A percentile compares a stretch with the other conserved stretches of the same genome.
Evolutionary conservation across 768 basidiomycete species (phyloP).

Genomic region (Rhodotorula paludigena): DNA sequence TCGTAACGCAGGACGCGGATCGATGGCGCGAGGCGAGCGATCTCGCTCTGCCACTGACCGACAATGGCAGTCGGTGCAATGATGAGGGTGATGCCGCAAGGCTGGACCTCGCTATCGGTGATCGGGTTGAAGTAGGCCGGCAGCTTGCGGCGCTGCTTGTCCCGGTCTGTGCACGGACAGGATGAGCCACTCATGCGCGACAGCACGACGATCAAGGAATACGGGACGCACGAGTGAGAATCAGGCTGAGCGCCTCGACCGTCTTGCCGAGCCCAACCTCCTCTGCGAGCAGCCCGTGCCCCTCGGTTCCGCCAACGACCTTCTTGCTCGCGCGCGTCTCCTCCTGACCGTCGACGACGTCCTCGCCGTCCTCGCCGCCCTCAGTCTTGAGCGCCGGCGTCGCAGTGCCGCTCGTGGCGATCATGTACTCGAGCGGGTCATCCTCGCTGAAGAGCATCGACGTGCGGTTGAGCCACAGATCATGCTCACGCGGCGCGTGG

Average conservation of each 20-base stretch:
- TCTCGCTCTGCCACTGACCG: slow-evolving; percentile 49
- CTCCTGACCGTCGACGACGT: slow-evolving; percentile 22
- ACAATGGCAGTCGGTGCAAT: slow-evolving; percentile 49
- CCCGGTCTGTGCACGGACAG: slow-evolving; percentile 4
- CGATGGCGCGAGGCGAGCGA: slow-evolving; percentile 46
- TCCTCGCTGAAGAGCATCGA: not conserved
- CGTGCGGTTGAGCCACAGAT: slow-evolving; percentile 33
- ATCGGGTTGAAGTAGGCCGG: slow-evolving; percentile 25
- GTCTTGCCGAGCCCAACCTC: slow-evolving; percentile 53
- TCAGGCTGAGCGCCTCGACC: slow-evolving; percentile 48
- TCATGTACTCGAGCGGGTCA: not conserved
- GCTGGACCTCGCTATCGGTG: slow-evolving; percentile 35
- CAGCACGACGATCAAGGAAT: slow-evolving; percentile 2
- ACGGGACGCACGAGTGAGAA: slow-evolving; percentile 43
- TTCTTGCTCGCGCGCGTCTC: slow-evolving; percentile 22
- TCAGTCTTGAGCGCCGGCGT: not conserved
- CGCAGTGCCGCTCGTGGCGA: not conserved
- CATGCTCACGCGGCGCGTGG: slow-evolving; percentile 21
- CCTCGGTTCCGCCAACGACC: slow-evolving; percentile 25
- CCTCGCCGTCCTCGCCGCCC: slow-evolving; percentile 3
- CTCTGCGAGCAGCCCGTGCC: slow-evolving; percentile 48
- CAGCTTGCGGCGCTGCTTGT: slow-evolving; percentile 23
- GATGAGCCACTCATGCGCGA: not conserved
- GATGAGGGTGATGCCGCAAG: slow-evolving; percentile 47
- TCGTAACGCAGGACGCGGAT: slow-evolving; percentile 49